phyloP scores from a whole-genome alignment of 2,329 filamentous ascomycete species.

The Endocalyx cinctus region DNA sequence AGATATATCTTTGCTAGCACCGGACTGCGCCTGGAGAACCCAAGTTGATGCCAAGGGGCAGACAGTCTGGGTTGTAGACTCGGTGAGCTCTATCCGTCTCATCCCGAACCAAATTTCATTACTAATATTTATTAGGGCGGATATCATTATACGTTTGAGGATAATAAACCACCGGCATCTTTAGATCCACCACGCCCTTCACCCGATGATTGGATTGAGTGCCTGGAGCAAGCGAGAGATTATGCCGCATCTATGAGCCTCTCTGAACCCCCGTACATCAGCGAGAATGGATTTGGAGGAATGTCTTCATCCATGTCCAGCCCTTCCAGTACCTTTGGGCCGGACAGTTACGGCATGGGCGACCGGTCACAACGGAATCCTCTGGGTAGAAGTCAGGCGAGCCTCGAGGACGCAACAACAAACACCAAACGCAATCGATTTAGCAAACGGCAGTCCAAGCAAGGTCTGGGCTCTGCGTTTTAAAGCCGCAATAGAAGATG shows the following conservation, averaged over 20 bases:
- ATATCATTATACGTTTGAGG: constrained; percentile 89
- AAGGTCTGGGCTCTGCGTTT: constrained; percentile 85
- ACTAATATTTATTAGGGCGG: constrained; percentile 57
- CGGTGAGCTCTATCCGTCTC: constrained; percentile 56
- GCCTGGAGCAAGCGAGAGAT: constrained; percentile 79
- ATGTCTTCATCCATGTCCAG: constrained; percentile 71
- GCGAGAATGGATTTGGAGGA: constrained; percentile 63
- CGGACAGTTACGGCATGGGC: constrained; percentile 43
- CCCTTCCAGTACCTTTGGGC: constrained; percentile 66
- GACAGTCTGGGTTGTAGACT: constrained; percentile 86
- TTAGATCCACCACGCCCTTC: constrained; percentile 57
- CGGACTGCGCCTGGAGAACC: constrained; percentile 73
- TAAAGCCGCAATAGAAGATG: no score
- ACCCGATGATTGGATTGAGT: constrained; percentile 89
- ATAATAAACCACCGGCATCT: constrained; percentile 64
- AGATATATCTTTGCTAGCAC: constrained; percentile 76
- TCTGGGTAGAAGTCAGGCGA: constrained; percentile 55
- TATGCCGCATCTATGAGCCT: constrained; percentile 72
- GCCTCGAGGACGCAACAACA: constrained; percentile 45
- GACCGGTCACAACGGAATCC: constrained; percentile 54
- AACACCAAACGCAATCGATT: constrained; percentile 62
- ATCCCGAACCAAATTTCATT: constrained; percentile 8
- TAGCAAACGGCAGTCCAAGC: constrained; percentile 90
- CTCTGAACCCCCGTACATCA: constrained; percentile 60
- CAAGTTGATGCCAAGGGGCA: constrained; percentile 84